Percentiles rank a stretch among this genome's conserved stretches.
phyloP scores from a whole-genome alignment of 2,329 filamentous ascomycete species.

The Colletotrichum trifolii region DNA sequence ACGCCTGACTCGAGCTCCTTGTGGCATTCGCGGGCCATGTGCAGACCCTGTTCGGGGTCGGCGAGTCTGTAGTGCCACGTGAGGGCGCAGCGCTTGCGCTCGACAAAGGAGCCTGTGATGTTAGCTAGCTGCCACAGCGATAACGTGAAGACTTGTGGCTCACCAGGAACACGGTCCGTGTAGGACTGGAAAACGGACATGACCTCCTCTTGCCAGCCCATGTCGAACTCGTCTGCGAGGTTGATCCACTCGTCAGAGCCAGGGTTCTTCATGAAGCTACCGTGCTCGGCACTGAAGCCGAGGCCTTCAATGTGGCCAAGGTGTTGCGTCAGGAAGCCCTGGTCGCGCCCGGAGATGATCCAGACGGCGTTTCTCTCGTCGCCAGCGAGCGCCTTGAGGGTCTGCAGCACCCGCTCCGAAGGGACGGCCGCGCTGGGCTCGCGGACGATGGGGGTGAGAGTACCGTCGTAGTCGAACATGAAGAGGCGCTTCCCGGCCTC shows the following conservation, averaged over 20 bases:
- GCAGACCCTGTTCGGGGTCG: conserved; percentile 84
- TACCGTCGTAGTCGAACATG: conserved; percentile 99
- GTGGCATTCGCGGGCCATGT: conserved; percentile 84
- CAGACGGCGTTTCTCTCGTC: conserved; percentile 91
- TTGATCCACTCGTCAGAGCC: conserved; percentile 85
- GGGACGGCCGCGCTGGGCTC: conserved; percentile 91
- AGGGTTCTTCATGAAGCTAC: conserved; percentile 91
- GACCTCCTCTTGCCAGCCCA: conserved; percentile 92
- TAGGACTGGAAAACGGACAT: conserved; percentile 87
- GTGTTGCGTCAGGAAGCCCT: conserved; percentile 89
- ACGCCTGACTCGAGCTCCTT: conserved; percentile 83
- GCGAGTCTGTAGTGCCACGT: conserved; percentile 98
- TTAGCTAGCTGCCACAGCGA: neutral
- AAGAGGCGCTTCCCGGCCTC: conserved; percentile 83
- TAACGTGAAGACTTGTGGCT: conserved; percentile 41
- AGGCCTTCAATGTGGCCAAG: conserved; percentile 90
- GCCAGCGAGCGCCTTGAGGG: conserved; percentile 80
- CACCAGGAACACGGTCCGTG: conserved; percentile 86
- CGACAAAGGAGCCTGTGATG: conserved; percentile 82
- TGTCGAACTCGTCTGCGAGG: conserved; percentile 85
- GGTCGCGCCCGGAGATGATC: conserved; percentile 97
- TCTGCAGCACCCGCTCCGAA: conserved; percentile 83
- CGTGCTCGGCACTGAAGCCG: conserved; percentile 96
- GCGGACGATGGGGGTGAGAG: conserved; percentile 92
- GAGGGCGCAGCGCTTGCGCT: conserved; percentile 91